Conservation (phyloP, 306 rosid genomes). For the Pueraria montana region DNA sequence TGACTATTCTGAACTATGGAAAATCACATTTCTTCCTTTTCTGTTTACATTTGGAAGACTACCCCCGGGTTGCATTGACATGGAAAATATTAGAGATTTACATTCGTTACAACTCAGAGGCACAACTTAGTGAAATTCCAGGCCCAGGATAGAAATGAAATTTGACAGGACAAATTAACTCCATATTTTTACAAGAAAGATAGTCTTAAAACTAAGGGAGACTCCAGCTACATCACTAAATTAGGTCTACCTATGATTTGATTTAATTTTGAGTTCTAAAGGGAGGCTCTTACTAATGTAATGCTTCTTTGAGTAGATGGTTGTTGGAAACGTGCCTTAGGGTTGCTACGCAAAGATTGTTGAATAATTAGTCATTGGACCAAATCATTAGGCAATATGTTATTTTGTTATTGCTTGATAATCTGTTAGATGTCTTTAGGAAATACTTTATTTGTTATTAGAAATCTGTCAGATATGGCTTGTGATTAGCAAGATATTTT, state of each 20-base stretch:
- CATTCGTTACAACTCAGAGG: background rate
- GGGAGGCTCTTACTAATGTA: background rate
- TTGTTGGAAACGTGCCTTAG: background rate
- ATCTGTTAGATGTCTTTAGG: background rate
- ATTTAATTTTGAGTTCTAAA: slow-evolving; percentile 28
- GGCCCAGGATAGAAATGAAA: slow-evolving; percentile 3
- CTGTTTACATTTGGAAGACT: background rate
- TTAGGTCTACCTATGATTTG: slow-evolving; percentile 5
- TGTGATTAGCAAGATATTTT: background rate
- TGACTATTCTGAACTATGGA: background rate
- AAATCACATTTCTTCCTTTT: background rate
- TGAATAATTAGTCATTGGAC: background rate
- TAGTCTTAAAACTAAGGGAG: slow-evolving; percentile 8
- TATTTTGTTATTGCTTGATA: background rate
- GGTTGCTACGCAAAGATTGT: background rate
- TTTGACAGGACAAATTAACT: slow-evolving; percentile 18
- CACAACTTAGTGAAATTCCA: background rate
- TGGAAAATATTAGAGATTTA: background rate
- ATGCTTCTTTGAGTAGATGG: slow-evolving; percentile 11
- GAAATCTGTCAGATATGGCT: background rate
- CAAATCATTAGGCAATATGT: background rate
- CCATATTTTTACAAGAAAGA: background rate
- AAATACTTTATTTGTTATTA: background rate
- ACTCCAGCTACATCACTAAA: background rate
- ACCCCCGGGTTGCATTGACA: background rate